phyloP scores from a whole-genome alignment of 1,139 yeast genomes.

The Pichiaceae sp. region DNA sequence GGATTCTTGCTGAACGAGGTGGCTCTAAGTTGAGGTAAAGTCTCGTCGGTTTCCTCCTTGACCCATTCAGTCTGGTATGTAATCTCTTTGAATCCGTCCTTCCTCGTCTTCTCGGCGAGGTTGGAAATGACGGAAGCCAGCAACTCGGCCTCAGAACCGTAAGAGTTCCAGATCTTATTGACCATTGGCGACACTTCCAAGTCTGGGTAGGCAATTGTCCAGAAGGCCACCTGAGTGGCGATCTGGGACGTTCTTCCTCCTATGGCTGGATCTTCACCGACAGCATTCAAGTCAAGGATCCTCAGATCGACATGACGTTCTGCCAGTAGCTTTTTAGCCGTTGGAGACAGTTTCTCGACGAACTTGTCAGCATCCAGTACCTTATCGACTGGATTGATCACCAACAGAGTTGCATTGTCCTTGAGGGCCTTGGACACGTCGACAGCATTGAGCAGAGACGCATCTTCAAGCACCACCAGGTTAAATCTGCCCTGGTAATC shows the following conservation, averaged over 20 bases:
- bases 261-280: conserved; percentile 61
- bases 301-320: conserved; percentile 43
- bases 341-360: conserved; percentile 42
- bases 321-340: conserved; percentile 48
- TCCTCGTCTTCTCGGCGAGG: conserved; percentile 47
- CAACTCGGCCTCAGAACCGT: conserved; percentile 75
- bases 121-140: conserved; percentile 76
- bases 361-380: conserved; percentile 36
- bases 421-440: conserved; percentile 57
- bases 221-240: conserved; percentile 72
- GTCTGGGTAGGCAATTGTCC: conserved; percentile 62
- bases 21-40: conserved; percentile 17
- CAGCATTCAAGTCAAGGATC: conserved; percentile 46
- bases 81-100: conserved; percentile 40
- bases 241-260: conserved; percentile 70
- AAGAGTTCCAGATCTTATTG: conserved; percentile 72
- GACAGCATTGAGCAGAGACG: conserved; percentile 41
- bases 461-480: conserved; percentile 55
- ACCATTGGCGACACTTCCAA: conserved; percentile 57
- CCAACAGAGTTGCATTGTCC: conserved; percentile 47
- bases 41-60: conserved; percentile 19
- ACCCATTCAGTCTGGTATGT: conserved; percentile 33
- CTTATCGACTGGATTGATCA: conserved; percentile 31
- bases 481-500: conserved; percentile 47
- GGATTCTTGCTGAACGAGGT: conserved; percentile 56